A percentile compares a stretch with the other conserved stretches of the same genome.
These are phyloP conservation scores for Podospora didyma DNA, from an alignment of 495 filamentous ascomycete species.

Conservation along the genomic window DNA sequence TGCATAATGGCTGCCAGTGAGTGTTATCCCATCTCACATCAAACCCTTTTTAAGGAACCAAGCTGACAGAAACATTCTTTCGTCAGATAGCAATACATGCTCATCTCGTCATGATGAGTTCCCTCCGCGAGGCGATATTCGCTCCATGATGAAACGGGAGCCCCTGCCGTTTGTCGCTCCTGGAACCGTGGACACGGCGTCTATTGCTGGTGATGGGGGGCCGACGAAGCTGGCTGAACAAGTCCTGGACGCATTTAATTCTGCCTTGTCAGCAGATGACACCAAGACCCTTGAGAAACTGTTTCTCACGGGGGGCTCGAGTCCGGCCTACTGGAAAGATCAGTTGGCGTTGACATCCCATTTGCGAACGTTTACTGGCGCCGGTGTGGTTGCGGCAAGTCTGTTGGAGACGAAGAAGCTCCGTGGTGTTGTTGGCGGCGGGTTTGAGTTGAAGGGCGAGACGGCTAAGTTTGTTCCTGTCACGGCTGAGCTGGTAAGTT, in stretches of 20 bases:
- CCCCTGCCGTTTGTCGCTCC: conserved; percentile 20
- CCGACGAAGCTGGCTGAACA: conserved; percentile 2
- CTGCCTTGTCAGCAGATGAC: conserved; percentile 16
- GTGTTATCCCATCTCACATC: too few species aligned
- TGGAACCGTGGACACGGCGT: conserved; percentile 10
- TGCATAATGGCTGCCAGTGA: too few species aligned
- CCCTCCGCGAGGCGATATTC: conserved; percentile 15
- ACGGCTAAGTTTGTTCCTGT: conserved; percentile 12
- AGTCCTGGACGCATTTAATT: conserved; percentile 11
- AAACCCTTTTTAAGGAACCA: too few species aligned
- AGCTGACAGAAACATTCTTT: too few species aligned
- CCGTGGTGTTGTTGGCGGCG: conserved; percentile 6
- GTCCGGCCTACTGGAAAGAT: conserved; percentile 31
- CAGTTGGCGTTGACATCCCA: conserved; percentile 27
- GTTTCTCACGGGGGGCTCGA: conserved; percentile 11
- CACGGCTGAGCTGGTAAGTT: conserved; percentile 16
- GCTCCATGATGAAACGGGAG: conserved; percentile 12
- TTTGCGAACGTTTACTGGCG: conserved; percentile 22
- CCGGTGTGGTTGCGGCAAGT: conserved; percentile 13
- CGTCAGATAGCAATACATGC: too few species aligned
- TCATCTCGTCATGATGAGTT: not conserved
- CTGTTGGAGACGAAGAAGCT: conserved; percentile 16
- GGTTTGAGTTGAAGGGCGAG: conserved; percentile 10
- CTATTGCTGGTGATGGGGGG: conserved; percentile 6
- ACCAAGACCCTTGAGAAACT: conserved; percentile 9